These are phyloP conservation scores for Exutisphaerella laricina DNA, from an alignment of 2,329 filamentous ascomycete species.

Conservation along the genomic window DNA sequence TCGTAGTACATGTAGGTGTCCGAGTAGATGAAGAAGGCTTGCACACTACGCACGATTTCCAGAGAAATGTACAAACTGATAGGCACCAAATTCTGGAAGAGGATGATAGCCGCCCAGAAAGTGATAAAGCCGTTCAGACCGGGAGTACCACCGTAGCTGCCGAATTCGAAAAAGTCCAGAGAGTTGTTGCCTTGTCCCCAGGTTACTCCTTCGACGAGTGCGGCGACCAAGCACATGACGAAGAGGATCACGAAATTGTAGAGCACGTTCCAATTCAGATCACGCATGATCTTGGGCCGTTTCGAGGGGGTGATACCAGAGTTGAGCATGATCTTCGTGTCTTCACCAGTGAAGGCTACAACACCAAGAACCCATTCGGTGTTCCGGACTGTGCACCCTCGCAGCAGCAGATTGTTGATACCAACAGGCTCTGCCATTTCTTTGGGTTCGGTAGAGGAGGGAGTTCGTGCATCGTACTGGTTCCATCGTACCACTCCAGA, in stretches of 20 bases:
- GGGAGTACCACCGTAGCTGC: slow-evolving; percentile 62
- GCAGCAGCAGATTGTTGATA: slow-evolving; percentile 91
- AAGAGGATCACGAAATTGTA: slow-evolving; percentile 93
- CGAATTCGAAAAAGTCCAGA: slow-evolving; percentile 75
- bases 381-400: slow-evolving; percentile 89
- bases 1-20: slow-evolving; percentile 98
- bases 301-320: slow-evolving; percentile 93
- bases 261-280: slow-evolving; percentile 94
- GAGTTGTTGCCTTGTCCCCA: slow-evolving; percentile 74
- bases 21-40: slow-evolving; percentile 96
- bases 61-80: slow-evolving; percentile 97
- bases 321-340: slow-evolving; percentile 99
- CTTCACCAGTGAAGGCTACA: slow-evolving; percentile 88
- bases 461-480: slow-evolving; percentile 61
- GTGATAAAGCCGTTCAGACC: slow-evolving; percentile 86
- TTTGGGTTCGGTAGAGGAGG: slow-evolving; percentile 56
- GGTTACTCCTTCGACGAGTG: slow-evolving; percentile 74
- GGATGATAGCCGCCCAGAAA: slow-evolving; percentile 89
- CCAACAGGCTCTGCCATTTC: slow-evolving; percentile 88
- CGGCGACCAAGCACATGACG: slow-evolving; percentile 80
- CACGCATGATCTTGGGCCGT: slow-evolving; percentile 80
- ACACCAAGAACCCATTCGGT: slow-evolving; percentile 94
- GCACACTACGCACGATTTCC: slow-evolving; percentile 87
- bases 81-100: slow-evolving; percentile 98
- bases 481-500: slow-evolving; percentile 84